Evolutionary conservation across 768 basidiomycete species (phyloP).

Genomic region (Neoboletus magnificus): DNA sequence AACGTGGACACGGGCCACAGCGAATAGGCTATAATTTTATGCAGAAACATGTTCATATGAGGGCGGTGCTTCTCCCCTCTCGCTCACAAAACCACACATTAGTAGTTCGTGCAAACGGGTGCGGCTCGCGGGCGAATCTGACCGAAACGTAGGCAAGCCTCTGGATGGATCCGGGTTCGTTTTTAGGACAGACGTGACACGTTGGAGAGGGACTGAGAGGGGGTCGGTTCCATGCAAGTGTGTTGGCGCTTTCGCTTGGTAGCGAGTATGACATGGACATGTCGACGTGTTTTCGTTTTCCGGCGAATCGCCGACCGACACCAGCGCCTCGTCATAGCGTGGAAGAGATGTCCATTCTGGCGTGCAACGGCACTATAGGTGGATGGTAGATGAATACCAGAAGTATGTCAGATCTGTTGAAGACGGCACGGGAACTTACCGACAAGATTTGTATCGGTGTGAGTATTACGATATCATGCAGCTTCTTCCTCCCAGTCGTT

Average conservation of each 20-base stretch:
- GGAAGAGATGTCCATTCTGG: constrained; percentile 79
- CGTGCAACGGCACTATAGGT: constrained; percentile 70
- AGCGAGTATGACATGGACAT: constrained; percentile 44
- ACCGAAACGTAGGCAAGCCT: neutral
- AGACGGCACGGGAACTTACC: constrained; percentile 41
- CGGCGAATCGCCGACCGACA: constrained; percentile 1
- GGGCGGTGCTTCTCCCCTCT: constrained; percentile 85
- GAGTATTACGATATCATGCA: constrained; percentile 86
- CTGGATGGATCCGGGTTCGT: constrained; percentile 27
- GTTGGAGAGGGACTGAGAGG: constrained; percentile 18
- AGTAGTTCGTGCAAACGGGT: constrained; percentile 70
- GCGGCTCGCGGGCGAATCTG: constrained; percentile 40
- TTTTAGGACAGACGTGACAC: constrained; percentile 33
- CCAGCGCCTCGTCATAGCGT: constrained; percentile 51
- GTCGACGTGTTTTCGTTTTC: constrained; percentile 16
- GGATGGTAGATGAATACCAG: neutral
- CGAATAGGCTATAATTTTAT: neutral
- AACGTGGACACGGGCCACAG: neutral
- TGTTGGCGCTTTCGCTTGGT: constrained; percentile 11
- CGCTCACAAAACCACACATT: constrained; percentile 77
- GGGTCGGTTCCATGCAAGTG: neutral
- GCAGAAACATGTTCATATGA: constrained; percentile 10
- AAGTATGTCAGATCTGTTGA: neutral
- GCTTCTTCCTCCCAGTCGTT: constrained; percentile 71
- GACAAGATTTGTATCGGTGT: constrained; percentile 86